These are phyloP conservation scores for Euphorbia tirucalli DNA, from an alignment of 345 rosid genomes.

Conservation along the genomic window DNA sequence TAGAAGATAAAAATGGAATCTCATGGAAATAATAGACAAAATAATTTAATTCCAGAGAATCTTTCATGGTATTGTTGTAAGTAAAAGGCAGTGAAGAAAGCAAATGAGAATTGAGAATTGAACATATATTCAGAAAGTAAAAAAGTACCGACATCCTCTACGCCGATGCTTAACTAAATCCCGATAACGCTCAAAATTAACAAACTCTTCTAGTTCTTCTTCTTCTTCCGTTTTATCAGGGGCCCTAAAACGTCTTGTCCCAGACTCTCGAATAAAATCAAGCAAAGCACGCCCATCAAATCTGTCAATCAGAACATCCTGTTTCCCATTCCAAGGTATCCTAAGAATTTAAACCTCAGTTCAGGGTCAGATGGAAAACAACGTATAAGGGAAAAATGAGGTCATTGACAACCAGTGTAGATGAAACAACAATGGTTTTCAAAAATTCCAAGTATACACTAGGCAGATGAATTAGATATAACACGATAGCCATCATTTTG, in stretches of 20 bases:
- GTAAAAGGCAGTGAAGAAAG: constrained; percentile 12
- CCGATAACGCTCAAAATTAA: constrained; percentile 99
- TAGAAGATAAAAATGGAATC: constrained; percentile 21
- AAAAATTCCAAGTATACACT: neutral
- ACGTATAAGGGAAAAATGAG: neutral
- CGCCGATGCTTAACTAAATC: constrained; percentile 99
- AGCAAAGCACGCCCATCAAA: constrained; percentile 94
- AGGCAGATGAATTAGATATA: neutral
- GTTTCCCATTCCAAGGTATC: constrained; percentile 94
- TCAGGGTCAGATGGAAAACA: neutral
- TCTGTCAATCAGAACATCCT: constrained; percentile 80
- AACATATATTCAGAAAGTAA: constrained; percentile 28
- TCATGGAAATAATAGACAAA: neutral
- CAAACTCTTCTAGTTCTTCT: constrained; percentile 99
- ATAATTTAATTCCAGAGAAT: constrained; percentile 16
- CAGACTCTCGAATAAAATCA: constrained; percentile 87
- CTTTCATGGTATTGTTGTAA: constrained; percentile 20
- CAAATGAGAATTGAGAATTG: constrained; percentile 17
- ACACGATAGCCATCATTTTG: neutral
- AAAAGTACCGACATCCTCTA: constrained; percentile 99
- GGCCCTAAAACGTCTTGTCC: constrained; percentile 37
- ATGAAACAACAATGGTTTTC: neutral
- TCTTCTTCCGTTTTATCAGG: constrained; percentile 82
- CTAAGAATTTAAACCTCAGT: constrained; percentile 28
- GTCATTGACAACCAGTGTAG: neutral